Evolutionary conservation across 306 rosid species (phyloP).

Genomic region (Macrotyloma uniflorum): DNA sequence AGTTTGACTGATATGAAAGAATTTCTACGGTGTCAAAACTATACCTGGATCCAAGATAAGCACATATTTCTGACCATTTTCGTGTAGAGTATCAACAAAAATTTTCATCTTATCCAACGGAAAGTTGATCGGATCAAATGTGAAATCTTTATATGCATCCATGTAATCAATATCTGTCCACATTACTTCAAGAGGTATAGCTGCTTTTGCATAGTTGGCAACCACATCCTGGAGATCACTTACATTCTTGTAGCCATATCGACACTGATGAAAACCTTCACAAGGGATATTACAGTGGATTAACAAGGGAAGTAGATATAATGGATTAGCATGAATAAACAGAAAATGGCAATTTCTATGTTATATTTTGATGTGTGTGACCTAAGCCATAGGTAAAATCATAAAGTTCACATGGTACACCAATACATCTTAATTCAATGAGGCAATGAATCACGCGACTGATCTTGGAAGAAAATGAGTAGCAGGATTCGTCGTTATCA

Average conservation of each 20-base stretch:
- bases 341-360: not conserved
- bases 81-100: constrained; percentile 65
- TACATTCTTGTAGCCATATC: constrained; percentile 81
- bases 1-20: not conserved
- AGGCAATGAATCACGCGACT: not conserved
- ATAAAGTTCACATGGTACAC: not conserved
- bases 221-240: constrained; percentile 66
- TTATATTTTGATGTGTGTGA: too few relatives aligned
- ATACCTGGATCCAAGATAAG: constrained; percentile 85
- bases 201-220: constrained; percentile 69
- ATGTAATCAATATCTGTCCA: constrained; percentile 98
- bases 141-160: constrained; percentile 87
- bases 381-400: not conserved
- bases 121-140: constrained; percentile 85
- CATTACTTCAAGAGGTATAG: constrained; percentile 87
- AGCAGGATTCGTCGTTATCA: not conserved
- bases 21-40: not conserved
- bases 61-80: constrained; percentile 81
- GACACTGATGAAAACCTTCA: constrained; percentile 90
- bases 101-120: constrained; percentile 64
- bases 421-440: not conserved
- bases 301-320: constrained; percentile 16
- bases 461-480: not conserved
- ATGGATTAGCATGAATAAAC: not conserved
- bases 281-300: constrained; percentile 18